Evolutionary conservation across 768 basidiomycete genomes (phyloP).

Genomic region (Scleroderma bovista): DNA sequence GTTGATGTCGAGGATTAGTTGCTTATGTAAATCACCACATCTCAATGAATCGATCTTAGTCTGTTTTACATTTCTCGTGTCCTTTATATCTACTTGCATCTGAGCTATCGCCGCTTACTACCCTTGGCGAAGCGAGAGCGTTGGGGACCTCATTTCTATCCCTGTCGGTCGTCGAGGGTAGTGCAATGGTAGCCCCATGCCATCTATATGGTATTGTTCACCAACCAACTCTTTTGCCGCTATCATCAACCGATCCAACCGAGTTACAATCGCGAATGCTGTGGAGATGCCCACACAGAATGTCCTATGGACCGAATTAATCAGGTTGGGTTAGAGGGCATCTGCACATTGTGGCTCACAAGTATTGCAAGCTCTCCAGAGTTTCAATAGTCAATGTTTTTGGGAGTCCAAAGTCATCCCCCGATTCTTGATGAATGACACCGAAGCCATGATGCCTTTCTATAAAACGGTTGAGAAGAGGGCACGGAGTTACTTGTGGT

Average conservation of each 20-base stretch:
- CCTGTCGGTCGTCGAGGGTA: conserved; percentile 15
- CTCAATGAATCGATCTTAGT: too few species aligned
- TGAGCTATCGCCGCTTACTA: too few species aligned
- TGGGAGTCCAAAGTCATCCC: conserved; percentile 73
- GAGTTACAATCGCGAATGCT: conserved; percentile 60
- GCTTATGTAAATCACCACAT: too few species aligned
- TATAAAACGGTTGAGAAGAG: conserved; percentile 44
- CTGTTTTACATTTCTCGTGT: too few species aligned
- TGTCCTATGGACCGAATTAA: conserved; percentile 32
- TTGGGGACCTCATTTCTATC: conserved; percentile 29
- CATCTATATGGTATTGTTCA: conserved; percentile 82
- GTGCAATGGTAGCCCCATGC: conserved; percentile 38
- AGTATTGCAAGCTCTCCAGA: conserved; percentile 70
- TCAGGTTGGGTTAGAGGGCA: conserved; percentile 6
- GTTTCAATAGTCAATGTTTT: conserved; percentile 65
- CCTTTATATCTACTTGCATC: too few species aligned
- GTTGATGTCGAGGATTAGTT: too few species aligned
- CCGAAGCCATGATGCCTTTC: conserved; percentile 52
- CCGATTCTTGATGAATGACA: conserved; percentile 63
- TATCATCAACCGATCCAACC: conserved; percentile 73
- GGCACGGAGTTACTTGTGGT: conserved; percentile 85
- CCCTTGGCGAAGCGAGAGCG: conserved; percentile 14
- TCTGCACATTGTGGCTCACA: conserved; percentile 41
- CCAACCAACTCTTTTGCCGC: conserved; percentile 84
- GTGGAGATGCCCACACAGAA: conserved; percentile 74